Conservation (phyloP, 352 stramenopile genomes). For the Globisporangium lucens region DNA sequence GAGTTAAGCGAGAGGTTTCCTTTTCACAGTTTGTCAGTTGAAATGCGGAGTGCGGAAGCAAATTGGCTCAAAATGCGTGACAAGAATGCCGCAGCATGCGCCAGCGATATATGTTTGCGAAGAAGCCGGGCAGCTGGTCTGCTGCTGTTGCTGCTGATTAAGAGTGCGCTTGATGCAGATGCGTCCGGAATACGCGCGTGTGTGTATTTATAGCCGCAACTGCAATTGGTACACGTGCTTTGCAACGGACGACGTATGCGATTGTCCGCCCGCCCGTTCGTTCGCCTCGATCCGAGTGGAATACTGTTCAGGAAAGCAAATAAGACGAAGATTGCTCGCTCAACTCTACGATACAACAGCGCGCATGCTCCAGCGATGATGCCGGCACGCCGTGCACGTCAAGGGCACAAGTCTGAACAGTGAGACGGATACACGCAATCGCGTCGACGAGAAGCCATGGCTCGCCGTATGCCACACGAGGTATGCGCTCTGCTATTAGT, state of each 20-base stretch:
- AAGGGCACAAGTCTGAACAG: not conserved
- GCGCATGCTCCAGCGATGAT: not conserved
- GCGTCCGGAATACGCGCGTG: not conserved
- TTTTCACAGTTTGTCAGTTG: not conserved
- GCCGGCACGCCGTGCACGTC: not conserved
- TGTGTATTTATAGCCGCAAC: constrained; percentile 4
- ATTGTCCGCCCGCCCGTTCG: not conserved
- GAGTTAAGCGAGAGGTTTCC: not conserved
- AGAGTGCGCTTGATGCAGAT: not conserved
- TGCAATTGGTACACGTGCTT: not conserved
- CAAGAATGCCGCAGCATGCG: too few relatives aligned
- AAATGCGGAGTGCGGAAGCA: not conserved
- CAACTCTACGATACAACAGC: not conserved
- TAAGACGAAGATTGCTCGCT: not conserved
- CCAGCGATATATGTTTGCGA: too few relatives aligned
- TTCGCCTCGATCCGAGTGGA: not conserved
- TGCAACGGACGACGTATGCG: not conserved
- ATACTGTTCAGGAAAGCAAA: not conserved
- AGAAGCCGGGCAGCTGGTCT: too few relatives aligned
- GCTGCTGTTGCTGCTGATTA: not conserved
- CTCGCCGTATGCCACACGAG: constrained; percentile 5
- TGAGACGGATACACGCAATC: not conserved
- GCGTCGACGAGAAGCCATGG: not conserved
- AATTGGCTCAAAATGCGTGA: not conserved
- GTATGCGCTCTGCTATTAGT: not conserved